These are phyloP conservation scores for Haplosporangium sp. DNA, from an alignment of 371 early-diverging fungal species.

Conservation along the genomic window DNA sequence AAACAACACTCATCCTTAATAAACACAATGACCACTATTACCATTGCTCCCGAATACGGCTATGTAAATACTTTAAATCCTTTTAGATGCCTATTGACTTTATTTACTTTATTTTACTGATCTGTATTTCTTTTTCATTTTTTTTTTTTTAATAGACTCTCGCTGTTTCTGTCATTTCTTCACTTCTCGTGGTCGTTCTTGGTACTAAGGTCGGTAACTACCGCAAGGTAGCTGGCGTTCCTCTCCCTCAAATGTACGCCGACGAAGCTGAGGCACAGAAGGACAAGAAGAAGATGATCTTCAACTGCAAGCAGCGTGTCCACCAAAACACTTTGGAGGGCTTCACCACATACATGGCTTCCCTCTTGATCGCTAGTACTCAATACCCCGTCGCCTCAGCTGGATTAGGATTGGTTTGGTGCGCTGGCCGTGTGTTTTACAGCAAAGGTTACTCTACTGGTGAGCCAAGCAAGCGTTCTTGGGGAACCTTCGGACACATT, in stretches of 20 bases:
- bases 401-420: constrained; percentile 61
- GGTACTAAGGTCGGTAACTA: constrained; percentile 65
- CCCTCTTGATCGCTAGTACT: constrained; percentile 64
- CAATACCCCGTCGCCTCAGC: constrained; percentile 66
- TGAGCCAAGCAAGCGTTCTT: constrained; percentile 50
- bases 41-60: constrained; percentile 69
- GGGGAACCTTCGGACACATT: constrained; percentile 25
- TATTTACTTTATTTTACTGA: too few species aligned
- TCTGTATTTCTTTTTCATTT: not conserved
- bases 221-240: constrained; percentile 71
- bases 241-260: constrained; percentile 75
- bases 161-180: constrained; percentile 56
- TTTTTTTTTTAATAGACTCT: constrained; percentile 22
- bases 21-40: constrained; percentile 58
- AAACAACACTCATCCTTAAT: not conserved
- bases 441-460: constrained; percentile 68
- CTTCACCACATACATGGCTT: constrained; percentile 33
- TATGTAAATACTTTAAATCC: constrained; percentile 58
- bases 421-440: constrained; percentile 63
- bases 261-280: constrained; percentile 67
- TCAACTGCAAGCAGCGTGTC: constrained; percentile 79
- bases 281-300: constrained; percentile 68
- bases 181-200: constrained; percentile 61
- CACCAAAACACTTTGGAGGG: constrained; percentile 70
- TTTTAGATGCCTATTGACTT: too few species aligned